These are phyloP conservation scores for Malus asiatica DNA, from an alignment of 306 rosid genomes.

Conservation along the genomic window DNA sequence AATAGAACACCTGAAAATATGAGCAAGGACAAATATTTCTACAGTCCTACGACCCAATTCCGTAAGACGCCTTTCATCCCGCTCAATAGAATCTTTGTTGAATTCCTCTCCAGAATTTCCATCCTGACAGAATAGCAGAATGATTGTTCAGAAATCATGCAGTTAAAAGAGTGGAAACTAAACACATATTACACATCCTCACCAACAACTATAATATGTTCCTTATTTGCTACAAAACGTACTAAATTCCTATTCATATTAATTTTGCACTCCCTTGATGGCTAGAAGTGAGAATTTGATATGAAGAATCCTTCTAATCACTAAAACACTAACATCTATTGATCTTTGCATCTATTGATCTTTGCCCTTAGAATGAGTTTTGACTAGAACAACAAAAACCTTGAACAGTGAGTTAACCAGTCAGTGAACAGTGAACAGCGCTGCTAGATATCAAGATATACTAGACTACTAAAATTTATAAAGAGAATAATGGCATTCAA, in stretches of 20 bases:
- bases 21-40: conserved; percentile 96
- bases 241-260: not conserved
- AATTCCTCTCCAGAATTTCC: conserved; percentile 93
- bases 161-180: not conserved
- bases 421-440: not conserved
- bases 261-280: not conserved
- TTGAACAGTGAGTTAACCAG: not conserved
- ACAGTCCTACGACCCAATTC: conserved; percentile 97
- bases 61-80: conserved; percentile 92
- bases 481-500: not conserved
- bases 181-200: not conserved
- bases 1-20: conserved; percentile 67
- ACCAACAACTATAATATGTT: not conserved
- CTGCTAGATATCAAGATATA: not conserved
- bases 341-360: not conserved
- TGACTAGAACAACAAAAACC: not conserved
- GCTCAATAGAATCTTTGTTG: conserved; percentile 88
- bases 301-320: not conserved
- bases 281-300: not conserved
- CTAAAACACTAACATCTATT: not conserved
- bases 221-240: not conserved
- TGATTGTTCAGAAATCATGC: conserved; percentile 14
- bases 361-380: not conserved
- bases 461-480: not conserved
- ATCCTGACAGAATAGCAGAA: conserved; percentile 45